phyloP scores from a whole-genome alignment of 805 yeast species.

The Candida schatavii region DNA sequence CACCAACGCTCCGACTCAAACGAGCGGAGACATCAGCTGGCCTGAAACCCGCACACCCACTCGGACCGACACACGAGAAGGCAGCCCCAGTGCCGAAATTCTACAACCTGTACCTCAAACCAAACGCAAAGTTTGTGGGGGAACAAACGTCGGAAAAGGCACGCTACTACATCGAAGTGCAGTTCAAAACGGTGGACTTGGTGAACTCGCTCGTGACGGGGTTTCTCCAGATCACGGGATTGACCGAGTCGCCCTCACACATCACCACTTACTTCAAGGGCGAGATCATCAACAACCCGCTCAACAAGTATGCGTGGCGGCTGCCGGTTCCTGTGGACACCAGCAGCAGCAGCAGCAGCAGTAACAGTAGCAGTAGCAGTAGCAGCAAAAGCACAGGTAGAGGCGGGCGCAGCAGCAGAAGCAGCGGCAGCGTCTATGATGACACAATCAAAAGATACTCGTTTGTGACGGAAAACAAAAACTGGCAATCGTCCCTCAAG shows the following conservation, averaged over 20 bases:
- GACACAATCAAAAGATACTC: slow-evolving; percentile 33
- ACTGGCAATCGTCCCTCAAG: slow-evolving; percentile 50
- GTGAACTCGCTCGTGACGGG: slow-evolving; percentile 51
- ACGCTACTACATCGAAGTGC: slow-evolving; percentile 66
- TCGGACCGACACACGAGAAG: not conserved
- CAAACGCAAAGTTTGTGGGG: slow-evolving; percentile 63
- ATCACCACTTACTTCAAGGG: slow-evolving; percentile 73
- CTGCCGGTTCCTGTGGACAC: slow-evolving; percentile 1
- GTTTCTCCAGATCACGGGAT: slow-evolving; percentile 61
- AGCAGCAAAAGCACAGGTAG: too few species aligned
- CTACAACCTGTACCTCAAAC: slow-evolving; percentile 48
- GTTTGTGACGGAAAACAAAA: slow-evolving; percentile 54
- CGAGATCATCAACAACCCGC: slow-evolving; percentile 59
- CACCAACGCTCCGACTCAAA: not conserved
- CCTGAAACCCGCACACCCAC: not conserved
- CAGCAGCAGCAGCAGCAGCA: too few species aligned
- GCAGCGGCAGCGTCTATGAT: too few species aligned
- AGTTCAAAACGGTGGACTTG: slow-evolving; percentile 67
- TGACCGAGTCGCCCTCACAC: slow-evolving; percentile 59
- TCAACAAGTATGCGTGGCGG: slow-evolving; percentile 23
- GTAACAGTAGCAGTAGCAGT: too few species aligned
- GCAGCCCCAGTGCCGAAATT: slow-evolving; percentile 22
- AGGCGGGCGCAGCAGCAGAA: slow-evolving; percentile 7
- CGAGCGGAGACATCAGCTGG: not conserved
- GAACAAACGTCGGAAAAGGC: slow-evolving; percentile 67